phyloP scores from a whole-genome alignment of 495 filamentous ascomycete genomes.

The Aspergillus hancockii region DNA sequence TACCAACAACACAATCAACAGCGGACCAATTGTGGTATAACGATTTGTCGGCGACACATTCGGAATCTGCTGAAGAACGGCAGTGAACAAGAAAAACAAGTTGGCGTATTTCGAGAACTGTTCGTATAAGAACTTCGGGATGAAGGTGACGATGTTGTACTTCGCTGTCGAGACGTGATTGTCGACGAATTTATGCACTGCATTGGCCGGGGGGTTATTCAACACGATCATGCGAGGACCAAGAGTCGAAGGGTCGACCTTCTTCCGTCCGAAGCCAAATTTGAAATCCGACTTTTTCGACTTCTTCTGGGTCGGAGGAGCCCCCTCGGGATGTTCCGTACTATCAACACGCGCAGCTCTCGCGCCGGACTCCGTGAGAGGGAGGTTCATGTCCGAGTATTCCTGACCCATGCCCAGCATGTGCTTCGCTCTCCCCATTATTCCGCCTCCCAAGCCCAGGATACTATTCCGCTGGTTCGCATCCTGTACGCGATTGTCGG shows the following conservation, averaged over 20 bases:
- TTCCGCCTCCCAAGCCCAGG: conserved; percentile 78
- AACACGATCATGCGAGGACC: conserved; percentile 93
- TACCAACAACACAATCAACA: conserved; percentile 84
- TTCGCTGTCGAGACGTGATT: conserved; percentile 98
- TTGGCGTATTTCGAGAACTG: conserved; percentile 99
- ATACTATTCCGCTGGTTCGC: conserved; percentile 82
- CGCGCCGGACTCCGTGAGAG: conserved; percentile 77
- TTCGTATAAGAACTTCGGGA: conserved; percentile 97
- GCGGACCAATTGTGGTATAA: conserved; percentile 94
- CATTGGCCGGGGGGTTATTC: conserved; percentile 96
- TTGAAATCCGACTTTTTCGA: conserved; percentile 76
- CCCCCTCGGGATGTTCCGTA: conserved; percentile 30
- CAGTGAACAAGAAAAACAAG: conserved; percentile 98
- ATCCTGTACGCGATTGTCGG: conserved; percentile 53
- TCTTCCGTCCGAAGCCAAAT: conserved; percentile 88
- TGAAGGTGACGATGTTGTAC: conserved; percentile 93
- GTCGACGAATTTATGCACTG: conserved; percentile 82
- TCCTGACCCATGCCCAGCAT: conserved; percentile 89
- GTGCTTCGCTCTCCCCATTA: conserved; percentile 83
- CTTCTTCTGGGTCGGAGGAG: conserved; percentile 50
- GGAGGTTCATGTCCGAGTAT: conserved; percentile 98
- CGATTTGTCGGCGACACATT: conserved; percentile 90
- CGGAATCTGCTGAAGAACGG: conserved; percentile 92
- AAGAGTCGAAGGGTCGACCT: conserved; percentile 83
- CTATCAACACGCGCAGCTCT: conserved; percentile 44